A percentile compares a stretch with the other conserved stretches of the same genome.
Evolutionary conservation across 202 grass and related monocot species (phyloP).

Genomic region (Setaria italica): DNA sequence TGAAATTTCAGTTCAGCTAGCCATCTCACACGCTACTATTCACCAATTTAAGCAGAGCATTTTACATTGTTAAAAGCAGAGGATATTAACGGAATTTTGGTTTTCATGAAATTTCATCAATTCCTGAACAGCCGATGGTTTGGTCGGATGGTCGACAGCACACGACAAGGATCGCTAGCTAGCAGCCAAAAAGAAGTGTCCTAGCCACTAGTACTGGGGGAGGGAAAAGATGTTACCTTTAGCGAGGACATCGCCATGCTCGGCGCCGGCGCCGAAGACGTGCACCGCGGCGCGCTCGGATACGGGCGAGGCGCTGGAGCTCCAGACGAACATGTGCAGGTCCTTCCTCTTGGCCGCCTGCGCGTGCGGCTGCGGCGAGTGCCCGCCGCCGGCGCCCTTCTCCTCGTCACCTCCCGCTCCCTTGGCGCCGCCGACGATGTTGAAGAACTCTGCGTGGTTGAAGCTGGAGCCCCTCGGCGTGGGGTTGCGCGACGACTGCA

Average conservation of each 20-base stretch:
- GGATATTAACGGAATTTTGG: too few relatives aligned
- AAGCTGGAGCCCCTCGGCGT: slow-evolving; percentile 94
- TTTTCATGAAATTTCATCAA: background rate
- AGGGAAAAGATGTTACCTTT: slow-evolving; percentile 25
- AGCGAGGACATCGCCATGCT: slow-evolving; percentile 48
- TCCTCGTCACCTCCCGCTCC: slow-evolving; percentile 52
- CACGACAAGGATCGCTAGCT: background rate
- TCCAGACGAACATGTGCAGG: slow-evolving; percentile 97
- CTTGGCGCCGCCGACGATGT: slow-evolving; percentile 51
- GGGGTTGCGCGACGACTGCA: slow-evolving; percentile 92
- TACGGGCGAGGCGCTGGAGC: slow-evolving; percentile 87
- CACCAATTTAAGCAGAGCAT: background rate
- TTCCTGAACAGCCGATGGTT: background rate
- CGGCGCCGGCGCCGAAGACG: slow-evolving; percentile 72
- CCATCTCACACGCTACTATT: background rate
- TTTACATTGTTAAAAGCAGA: background rate
- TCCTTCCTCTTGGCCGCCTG: slow-evolving; percentile 67
- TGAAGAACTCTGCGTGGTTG: slow-evolving; percentile 94
- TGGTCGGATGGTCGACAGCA: background rate
- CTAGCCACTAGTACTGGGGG: background rate
- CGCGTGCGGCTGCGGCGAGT: slow-evolving; percentile 57
- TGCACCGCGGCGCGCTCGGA: slow-evolving; percentile 71
- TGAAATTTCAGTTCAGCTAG: background rate
- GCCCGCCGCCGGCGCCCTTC: slow-evolving; percentile 56
- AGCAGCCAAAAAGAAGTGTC: background rate